These are phyloP conservation scores for Dryas drummondii DNA, from an alignment of 306 rosid genomes.

Conservation along the genomic window DNA sequence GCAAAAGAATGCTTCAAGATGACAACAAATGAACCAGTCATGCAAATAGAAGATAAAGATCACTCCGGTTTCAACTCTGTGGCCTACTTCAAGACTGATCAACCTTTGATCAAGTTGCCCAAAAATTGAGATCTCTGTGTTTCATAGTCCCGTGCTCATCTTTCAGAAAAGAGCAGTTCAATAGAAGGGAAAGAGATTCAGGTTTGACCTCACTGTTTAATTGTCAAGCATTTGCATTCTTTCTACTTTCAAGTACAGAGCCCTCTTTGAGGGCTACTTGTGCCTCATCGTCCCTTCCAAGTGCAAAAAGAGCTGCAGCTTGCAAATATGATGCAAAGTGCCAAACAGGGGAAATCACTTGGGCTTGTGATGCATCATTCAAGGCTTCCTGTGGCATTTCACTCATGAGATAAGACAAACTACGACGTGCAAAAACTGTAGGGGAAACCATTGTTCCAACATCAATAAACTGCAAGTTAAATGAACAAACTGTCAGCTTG, in stretches of 20 bases:
- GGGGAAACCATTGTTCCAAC: constrained; percentile 95
- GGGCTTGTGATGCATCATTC: constrained; percentile 76
- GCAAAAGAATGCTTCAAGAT: constrained; percentile 61
- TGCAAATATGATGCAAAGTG: constrained; percentile 77
- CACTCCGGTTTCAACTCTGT: constrained; percentile 34
- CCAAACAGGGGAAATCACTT: constrained; percentile 78
- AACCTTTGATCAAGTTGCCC: constrained; percentile 31
- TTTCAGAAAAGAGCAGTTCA: constrained; percentile 24
- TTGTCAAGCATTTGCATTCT: constrained; percentile 38
- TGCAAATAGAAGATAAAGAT: constrained; percentile 38
- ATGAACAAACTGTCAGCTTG: constrained; percentile 33
- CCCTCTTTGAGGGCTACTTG: constrained; percentile 82
- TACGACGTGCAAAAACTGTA: constrained; percentile 85
- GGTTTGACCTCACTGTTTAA: constrained; percentile 10
- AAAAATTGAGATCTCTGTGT: constrained; percentile 42
- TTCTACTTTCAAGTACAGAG: constrained; percentile 63
- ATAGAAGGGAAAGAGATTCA: constrained; percentile 21
- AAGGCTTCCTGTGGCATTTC: constrained; percentile 83
- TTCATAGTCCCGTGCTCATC: constrained; percentile 30
- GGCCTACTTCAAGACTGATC: constrained; percentile 24
- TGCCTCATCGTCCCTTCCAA: constrained; percentile 66
- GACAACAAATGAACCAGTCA: constrained; percentile 48
- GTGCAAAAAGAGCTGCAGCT: constrained; percentile 62
- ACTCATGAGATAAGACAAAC: constrained; percentile 69
- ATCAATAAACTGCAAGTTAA: constrained; percentile 64